Conservation (phyloP, 345 rosid species). For the Aurinia saxatilis region DNA sequence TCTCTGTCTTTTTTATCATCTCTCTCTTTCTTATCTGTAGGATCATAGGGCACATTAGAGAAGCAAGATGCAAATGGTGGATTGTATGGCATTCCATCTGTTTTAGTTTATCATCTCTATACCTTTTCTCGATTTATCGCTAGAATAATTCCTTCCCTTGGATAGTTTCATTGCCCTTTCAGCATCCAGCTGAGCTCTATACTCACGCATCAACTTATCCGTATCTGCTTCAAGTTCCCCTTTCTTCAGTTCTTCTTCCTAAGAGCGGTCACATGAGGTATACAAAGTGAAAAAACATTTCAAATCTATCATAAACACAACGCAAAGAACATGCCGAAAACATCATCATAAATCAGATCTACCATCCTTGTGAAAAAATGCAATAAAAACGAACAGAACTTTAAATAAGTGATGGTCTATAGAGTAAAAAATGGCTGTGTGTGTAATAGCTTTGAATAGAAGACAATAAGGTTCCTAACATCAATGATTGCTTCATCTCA, state of each 20-base stretch:
- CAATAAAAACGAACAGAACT: constrained; percentile 4
- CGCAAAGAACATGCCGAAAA: background rate
- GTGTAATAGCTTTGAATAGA: background rate
- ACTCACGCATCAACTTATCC: constrained; percentile 94
- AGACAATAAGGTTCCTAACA: background rate
- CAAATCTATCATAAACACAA: background rate
- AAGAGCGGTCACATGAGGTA: constrained; percentile 6
- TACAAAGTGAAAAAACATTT: background rate
- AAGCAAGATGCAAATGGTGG: background rate
- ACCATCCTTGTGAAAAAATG: background rate
- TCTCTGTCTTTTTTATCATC: constrained; percentile 61
- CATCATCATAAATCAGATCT: background rate
- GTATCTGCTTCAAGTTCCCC: constrained; percentile 90
- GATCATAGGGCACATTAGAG: background rate
- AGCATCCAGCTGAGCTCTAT: constrained; percentile 96
- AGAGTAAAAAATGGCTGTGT: background rate
- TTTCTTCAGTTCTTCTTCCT: constrained; percentile 84
- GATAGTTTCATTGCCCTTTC: constrained; percentile 91
- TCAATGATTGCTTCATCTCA: background rate
- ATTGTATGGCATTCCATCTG: background rate
- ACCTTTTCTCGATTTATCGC: constrained; percentile 66
- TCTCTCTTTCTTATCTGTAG: constrained; percentile 13
- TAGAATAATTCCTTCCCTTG: constrained; percentile 77
- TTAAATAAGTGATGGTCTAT: background rate
- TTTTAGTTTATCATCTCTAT: background rate